These are phyloP conservation scores for Fusarium longipes DNA, from an alignment of 2,329 filamentous ascomycete genomes.

Conservation along the genomic window DNA sequence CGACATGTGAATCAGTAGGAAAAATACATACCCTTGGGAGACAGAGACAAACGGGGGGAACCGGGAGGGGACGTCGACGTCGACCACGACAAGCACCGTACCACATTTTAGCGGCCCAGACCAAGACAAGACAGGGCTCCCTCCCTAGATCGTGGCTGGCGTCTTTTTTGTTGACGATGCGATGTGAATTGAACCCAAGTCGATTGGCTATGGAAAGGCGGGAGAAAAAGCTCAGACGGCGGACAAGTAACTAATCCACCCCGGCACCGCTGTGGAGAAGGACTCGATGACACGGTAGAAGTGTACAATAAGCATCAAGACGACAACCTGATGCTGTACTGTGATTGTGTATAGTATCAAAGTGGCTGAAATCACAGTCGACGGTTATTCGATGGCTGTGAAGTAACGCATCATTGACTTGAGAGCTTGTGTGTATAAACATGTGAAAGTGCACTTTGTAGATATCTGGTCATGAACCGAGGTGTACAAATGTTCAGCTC, in stretches of 20 bases:
- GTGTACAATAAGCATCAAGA: no score
- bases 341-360: background rate
- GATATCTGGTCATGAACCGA: constrained; percentile 20
- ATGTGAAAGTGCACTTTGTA: constrained; percentile 25
- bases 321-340: no score
- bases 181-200: constrained; percentile 35
- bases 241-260: constrained; percentile 23
- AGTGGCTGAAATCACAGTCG: constrained; percentile 1
- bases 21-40: constrained; percentile 1
- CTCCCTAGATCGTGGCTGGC: constrained; percentile 17
- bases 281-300: background rate
- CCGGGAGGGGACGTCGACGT: constrained; percentile 39
- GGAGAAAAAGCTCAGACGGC: constrained; percentile 24
- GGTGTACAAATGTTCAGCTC: constrained; percentile 14
- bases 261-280: constrained; percentile 26
- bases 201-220: constrained; percentile 26
- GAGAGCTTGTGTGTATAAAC: constrained; percentile 1
- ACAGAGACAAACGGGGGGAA: constrained; percentile 36
- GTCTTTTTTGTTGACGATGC: constrained; percentile 38
- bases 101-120: constrained; percentile 16
- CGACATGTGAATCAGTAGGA: constrained; percentile 44
- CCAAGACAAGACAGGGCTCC: constrained; percentile 9
- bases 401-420: constrained; percentile 19
- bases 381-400: constrained; percentile 4
- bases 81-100: constrained; percentile 25